Evolutionary conservation across 352 stramenopile genomes (phyloP), one percentile per base, ranked within the genome.

Genomic region (Globisporangium apiculatum): DNA sequence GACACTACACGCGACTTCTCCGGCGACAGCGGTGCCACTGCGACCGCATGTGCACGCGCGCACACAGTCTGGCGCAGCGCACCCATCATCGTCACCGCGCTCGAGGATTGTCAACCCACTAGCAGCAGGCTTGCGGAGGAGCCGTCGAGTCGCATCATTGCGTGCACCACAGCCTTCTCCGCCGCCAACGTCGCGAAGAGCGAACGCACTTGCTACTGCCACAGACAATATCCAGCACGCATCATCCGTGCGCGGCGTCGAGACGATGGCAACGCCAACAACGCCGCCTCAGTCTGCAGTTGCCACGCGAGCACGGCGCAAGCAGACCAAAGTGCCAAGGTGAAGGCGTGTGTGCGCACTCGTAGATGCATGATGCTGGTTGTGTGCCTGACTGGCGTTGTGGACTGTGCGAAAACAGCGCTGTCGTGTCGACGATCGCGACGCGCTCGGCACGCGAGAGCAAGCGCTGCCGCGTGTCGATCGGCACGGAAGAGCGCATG

Each of bases 401-500:
- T 48, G 43, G 14, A 12, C 11, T n/a, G 35, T 10, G 7, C 47
- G 35, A 37, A 31, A 11, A 54, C 35, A 64, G 58, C 41, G 46
- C 38, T 1, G 48, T 55, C 1, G 51, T 64, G 45, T 40, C 58
- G 17, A 55, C 52, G 52, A 48, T 46, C 18, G 17, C 50, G 45
- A 54, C 51, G 7, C 45, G 51, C 35, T 35, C 51, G 40, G 37
- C 51, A 12, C 53, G 54, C 36, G 51, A 51, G 3, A 40, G 9
- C 11, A 58, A 58, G 46, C 43, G 45, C 18, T 51, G 51, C 24
- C 58, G 58, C 18, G 51, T 64, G 9, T 55, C 58, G 1, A 38
- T 58, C 43, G 46, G 51, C 18, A 59, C 31, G 42, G 50, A 62
- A 24, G 36, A 67, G 57, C 57, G 55, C 50, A 63, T 53, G 47